These are phyloP conservation scores for Rhododendron ferrugineum DNA, from an alignment of 148 eudicot species.

Conservation along the genomic window DNA sequence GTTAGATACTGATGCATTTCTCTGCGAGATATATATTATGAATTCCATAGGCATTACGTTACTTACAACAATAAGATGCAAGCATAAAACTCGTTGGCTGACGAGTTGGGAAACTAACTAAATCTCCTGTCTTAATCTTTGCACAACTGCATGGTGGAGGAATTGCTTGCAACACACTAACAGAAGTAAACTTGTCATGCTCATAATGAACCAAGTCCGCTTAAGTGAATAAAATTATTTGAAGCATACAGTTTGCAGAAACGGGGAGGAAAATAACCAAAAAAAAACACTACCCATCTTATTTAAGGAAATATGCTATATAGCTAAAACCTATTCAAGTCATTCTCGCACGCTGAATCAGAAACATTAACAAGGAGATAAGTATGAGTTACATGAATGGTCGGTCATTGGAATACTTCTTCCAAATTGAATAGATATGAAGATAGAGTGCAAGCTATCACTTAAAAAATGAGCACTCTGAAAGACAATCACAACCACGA, in stretches of 20 bases:
- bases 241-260: not conserved
- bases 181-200: not conserved
- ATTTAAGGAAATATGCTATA: not conserved
- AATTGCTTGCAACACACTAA: not conserved
- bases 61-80: not conserved
- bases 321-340: not conserved
- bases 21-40: not conserved
- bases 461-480: not conserved
- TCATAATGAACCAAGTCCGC: not conserved
- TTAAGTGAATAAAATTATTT: not conserved
- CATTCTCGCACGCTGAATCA: not conserved
- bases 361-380: not conserved
- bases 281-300: not conserved
- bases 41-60: not conserved
- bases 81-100: not conserved
- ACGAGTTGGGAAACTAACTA: not conserved
- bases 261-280: not conserved
- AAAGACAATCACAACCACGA: not conserved
- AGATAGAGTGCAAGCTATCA: not conserved
- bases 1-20: not conserved
- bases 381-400: not conserved
- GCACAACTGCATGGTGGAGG: not conserved
- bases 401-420: not conserved
- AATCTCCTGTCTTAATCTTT: not conserved
- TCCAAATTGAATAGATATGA: not conserved